Percentiles rank a stretch among this genome's conserved stretches.
phyloP scores from a whole-genome alignment of 148 eudicot species.

The Chenopodium suecicum region DNA sequence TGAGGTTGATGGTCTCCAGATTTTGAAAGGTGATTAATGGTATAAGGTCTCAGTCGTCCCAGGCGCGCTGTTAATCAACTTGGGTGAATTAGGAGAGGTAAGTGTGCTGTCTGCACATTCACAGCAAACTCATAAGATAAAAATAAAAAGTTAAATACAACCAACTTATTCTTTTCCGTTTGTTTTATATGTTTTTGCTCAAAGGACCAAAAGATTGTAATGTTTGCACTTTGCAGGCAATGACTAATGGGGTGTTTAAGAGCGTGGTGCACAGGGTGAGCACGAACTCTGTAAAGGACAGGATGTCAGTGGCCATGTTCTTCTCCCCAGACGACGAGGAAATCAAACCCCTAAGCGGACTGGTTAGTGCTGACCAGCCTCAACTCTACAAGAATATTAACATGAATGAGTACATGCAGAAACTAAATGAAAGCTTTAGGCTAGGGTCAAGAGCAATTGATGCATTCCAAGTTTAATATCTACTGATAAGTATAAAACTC shows the following conservation, averaged over 20 bases:
- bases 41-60: slow-evolving; percentile 40
- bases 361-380: slow-evolving; percentile 29
- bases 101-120: background rate
- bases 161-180: no score
- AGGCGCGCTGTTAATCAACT: slow-evolving; percentile 39
- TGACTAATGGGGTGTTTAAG: background rate
- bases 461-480: background rate
- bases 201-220: background rate
- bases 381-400: slow-evolving; percentile 30
- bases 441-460: slow-evolving; percentile 1
- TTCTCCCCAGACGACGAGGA: slow-evolving; percentile 26
- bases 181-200: no score
- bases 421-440: background rate
- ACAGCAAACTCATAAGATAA: no score
- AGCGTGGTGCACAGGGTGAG: background rate
- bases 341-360: slow-evolving; percentile 26
- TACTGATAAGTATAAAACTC: no score
- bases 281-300: slow-evolving; percentile 29
- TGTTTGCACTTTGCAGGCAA: background rate
- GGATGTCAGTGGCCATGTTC: slow-evolving; percentile 33
- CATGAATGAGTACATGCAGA: background rate
- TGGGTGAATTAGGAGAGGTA: slow-evolving; percentile 54
- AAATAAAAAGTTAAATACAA: no score
- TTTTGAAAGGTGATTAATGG: slow-evolving; percentile 45
- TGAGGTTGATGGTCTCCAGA: slow-evolving; percentile 44